Evolutionary conservation across 352 stramenopile species (phyloP).

Genomic region (Phytophthora pluvialis): DNA sequence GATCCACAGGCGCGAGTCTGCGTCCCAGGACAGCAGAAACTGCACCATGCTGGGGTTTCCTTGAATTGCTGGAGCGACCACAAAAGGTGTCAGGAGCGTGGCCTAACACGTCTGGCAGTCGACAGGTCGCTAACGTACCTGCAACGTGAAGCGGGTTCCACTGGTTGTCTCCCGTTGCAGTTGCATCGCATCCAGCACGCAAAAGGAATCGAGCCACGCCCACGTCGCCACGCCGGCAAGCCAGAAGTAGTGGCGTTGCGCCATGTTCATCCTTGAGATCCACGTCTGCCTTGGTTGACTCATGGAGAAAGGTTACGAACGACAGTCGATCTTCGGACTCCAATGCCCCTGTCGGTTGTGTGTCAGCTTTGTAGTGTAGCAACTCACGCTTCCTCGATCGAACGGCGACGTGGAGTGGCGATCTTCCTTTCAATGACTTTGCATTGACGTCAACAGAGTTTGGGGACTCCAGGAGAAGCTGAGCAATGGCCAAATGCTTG

Average conservation of each 20-base stretch:
- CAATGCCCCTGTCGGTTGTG: background rate
- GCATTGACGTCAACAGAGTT: slow-evolving; percentile 41
- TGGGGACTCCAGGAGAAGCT: slow-evolving; percentile 36
- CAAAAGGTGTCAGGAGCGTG: background rate
- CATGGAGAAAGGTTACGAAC: slow-evolving; percentile 39
- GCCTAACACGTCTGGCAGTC: background rate
- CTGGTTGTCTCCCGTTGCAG: slow-evolving; percentile 38
- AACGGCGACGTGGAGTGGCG: slow-evolving; percentile 55
- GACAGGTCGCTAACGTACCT: slow-evolving; percentile 13
- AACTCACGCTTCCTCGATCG: slow-evolving; percentile 10
- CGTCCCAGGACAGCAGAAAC: slow-evolving; percentile 64
- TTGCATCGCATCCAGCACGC: slow-evolving; percentile 34
- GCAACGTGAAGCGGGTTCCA: slow-evolving; percentile 57
- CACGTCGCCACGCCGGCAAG: slow-evolving; percentile 37
- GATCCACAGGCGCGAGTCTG: slow-evolving; percentile 38
- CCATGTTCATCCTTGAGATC: slow-evolving; percentile 45
- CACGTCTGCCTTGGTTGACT: slow-evolving; percentile 36
- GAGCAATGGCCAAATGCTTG: slow-evolving; percentile 44
- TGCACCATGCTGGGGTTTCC: slow-evolving; percentile 36
- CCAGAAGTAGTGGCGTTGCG: slow-evolving; percentile 51
- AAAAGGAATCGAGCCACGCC: slow-evolving; percentile 39
- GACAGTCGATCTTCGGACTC: slow-evolving; percentile 12
- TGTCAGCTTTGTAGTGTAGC: background rate
- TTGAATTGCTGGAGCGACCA: slow-evolving; percentile 27
- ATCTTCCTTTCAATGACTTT: slow-evolving; percentile 56